phyloP scores from a whole-genome alignment of 106 monocot genomes.

The Platanthera zijinensis region DNA sequence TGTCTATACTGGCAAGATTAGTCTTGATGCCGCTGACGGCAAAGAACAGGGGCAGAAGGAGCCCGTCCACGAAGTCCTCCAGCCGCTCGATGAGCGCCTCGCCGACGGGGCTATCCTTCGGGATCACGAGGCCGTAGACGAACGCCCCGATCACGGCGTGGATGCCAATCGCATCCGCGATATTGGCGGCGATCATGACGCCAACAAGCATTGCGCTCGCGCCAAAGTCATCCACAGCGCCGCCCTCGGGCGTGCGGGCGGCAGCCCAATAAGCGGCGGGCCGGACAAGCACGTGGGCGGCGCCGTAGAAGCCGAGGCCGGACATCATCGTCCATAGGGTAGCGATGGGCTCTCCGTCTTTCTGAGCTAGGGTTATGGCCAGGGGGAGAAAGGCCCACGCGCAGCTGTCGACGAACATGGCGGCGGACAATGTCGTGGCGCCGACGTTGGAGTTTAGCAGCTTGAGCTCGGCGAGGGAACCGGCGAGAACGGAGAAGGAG shows the following conservation, averaged over 20 bases:
- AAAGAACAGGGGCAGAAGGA: slow-evolving; percentile 63
- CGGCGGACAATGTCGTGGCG: slow-evolving; percentile 20
- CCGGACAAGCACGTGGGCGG: slow-evolving; percentile 5
- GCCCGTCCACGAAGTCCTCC: slow-evolving; percentile 49
- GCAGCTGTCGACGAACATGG: slow-evolving; percentile 27
- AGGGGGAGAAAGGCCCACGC: slow-evolving; percentile 43
- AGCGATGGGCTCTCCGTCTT: not conserved
- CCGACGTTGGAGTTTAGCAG: slow-evolving; percentile 25
- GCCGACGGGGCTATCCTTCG: slow-evolving; percentile 35
- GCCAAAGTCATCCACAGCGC: slow-evolving; percentile 31
- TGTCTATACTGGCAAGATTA: slow-evolving; percentile 8
- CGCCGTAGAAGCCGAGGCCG: slow-evolving; percentile 16
- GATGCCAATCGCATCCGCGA: slow-evolving; percentile 50
- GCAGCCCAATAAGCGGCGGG: slow-evolving; percentile 30
- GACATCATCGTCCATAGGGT: slow-evolving; percentile 16
- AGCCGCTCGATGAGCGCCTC: slow-evolving; percentile 43
- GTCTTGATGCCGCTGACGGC: slow-evolving; percentile 47
- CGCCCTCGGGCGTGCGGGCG: slow-evolving; percentile 33
- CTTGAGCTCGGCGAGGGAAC: slow-evolving; percentile 34
- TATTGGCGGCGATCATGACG: slow-evolving; percentile 33
- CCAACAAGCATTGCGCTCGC: slow-evolving; percentile 26
- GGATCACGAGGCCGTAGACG: slow-evolving; percentile 48
- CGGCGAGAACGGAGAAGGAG: slow-evolving; percentile 35
- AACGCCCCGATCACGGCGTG: slow-evolving; percentile 60
- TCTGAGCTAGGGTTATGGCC: slow-evolving; percentile 25